Evolutionary conservation across 805 yeast genomes (phyloP).

Genomic region (Hanseniaspora meyeri): DNA sequence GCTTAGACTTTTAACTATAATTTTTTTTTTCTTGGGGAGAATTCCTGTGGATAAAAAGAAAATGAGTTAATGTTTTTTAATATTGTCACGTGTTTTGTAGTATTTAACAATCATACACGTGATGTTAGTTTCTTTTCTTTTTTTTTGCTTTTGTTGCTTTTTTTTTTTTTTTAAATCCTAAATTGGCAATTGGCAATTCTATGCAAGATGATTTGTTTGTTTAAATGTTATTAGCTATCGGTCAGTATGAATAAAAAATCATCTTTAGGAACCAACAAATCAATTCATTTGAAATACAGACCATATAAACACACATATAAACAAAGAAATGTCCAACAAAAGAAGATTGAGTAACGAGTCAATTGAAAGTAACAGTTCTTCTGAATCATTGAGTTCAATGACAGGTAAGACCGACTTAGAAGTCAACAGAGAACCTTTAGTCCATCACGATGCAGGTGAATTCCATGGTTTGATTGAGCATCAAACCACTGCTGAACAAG

Average conservation of each 20-base stretch:
- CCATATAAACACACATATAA: background rate
- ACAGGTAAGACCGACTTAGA: slow-evolving; percentile 21
- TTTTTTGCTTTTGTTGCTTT: background rate
- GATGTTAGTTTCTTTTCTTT: background rate
- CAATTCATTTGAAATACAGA: background rate
- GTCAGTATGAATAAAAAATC: no score
- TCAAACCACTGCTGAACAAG: slow-evolving; percentile 53
- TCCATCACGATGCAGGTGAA: slow-evolving; percentile 56
- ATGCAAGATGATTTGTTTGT: background rate
- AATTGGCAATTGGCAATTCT: background rate
- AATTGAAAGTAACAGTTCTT: slow-evolving; percentile 41
- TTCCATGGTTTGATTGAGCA: slow-evolving; percentile 45
- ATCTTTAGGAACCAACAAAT: background rate
- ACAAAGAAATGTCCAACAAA: slow-evolving; percentile 25
- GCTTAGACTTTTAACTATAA: background rate
- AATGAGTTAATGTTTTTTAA: no score
- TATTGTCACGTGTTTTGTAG: no score
- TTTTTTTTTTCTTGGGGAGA: background rate
- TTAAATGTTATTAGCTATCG: no score
- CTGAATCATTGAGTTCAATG: slow-evolving; percentile 46
- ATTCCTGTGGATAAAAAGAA: no score
- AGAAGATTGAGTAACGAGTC: slow-evolving; percentile 20
- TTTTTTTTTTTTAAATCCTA: background rate
- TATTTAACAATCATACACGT: background rate
- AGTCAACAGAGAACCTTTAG: slow-evolving; percentile 25